Base-by-base conservation (phyloP, 768 basidiomycete species). In the Trametes gibbosa region DNA sequence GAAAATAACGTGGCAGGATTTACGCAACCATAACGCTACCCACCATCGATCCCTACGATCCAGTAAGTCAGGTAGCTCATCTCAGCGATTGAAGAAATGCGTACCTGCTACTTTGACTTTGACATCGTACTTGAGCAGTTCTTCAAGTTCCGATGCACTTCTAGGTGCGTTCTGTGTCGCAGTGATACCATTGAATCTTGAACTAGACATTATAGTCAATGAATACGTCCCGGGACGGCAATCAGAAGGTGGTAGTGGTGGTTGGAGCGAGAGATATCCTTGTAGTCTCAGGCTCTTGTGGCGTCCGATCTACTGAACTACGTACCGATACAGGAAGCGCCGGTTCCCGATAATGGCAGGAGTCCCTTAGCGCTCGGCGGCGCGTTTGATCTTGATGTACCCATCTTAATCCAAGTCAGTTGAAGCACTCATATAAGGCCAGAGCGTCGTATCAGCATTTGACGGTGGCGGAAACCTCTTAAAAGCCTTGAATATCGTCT, bases 51-150 rank as follows among this genome's bases (percentile, higher is more conserved):
- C 16, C 83, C 82, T 83, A 63, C 19, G 27, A 34, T 16, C 32
- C 14, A 46, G 40, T 56, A 46, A 54, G 45, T 41, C 14, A 40
- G 7, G 25, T 6, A 52, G 47, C 24, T 23, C 29, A n/a, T n/a
- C 29, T 7, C 9, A 24, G 12, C n/a, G 21, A 39, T 3, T 14
- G 4, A 7, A 13, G 24, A 19, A 79, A 75, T 77, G 43, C 59
- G 53, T 46, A 92, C 95, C 95, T 52, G 93, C 95, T 29, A 98
- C 91, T 76, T 97, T 96, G 67, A 98, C 85, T 74, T 96, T 97
- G 69, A 75, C 82, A 70, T 95, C 92, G 66, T 79, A 2, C 35
- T 65, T 57, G 51, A 96, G 75, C 14, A 84, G 68, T 5, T 66
- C 37, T 58, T 78, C 72, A 52, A 97, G 78, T 6, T 90, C 84